A percentile compares a stretch with the other conserved stretches of the same genome.
phyloP scores from a whole-genome alignment of 768 basidiomycete species.

The Tulasnella sp. region DNA sequence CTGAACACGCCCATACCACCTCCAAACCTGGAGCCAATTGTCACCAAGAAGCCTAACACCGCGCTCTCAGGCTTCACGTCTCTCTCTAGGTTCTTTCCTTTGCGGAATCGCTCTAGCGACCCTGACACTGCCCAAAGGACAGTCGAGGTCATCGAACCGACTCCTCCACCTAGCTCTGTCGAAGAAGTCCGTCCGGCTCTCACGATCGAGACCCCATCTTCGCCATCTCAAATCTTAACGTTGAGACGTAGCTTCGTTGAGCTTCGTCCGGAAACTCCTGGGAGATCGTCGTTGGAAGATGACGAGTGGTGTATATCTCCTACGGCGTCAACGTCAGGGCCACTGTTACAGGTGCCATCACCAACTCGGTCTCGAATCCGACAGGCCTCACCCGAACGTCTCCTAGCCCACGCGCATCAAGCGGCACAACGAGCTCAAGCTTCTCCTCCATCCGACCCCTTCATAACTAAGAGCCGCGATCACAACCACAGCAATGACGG shows the following conservation, averaged over 20 bases:
- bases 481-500: too few relatives aligned
- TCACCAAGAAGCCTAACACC: background rate
- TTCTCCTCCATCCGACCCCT: background rate
- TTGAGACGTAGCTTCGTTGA: too few relatives aligned
- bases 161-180: background rate
- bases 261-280: too few relatives aligned
- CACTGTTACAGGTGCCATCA: background rate
- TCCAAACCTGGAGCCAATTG: conserved; percentile 7
- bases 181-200: background rate
- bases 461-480: background rate
- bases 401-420: background rate
- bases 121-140: background rate
- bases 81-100: conserved; percentile 10
- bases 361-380: background rate
- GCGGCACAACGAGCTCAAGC: too few relatives aligned
- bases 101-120: background rate
- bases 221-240: background rate
- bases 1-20: conserved; percentile 1
- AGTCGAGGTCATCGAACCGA: background rate
- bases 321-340: too few relatives aligned
- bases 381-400: conserved; percentile 11
- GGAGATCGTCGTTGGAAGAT: too few relatives aligned
- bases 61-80: conserved; percentile 4
- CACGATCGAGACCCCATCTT: background rate
- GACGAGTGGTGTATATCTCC: too few relatives aligned